Percentiles rank a stretch among this genome's conserved stretches.
Evolutionary conservation across 176 grass and related monocot species (phyloP).

Genomic region (Cymbopogon citratus): DNA sequence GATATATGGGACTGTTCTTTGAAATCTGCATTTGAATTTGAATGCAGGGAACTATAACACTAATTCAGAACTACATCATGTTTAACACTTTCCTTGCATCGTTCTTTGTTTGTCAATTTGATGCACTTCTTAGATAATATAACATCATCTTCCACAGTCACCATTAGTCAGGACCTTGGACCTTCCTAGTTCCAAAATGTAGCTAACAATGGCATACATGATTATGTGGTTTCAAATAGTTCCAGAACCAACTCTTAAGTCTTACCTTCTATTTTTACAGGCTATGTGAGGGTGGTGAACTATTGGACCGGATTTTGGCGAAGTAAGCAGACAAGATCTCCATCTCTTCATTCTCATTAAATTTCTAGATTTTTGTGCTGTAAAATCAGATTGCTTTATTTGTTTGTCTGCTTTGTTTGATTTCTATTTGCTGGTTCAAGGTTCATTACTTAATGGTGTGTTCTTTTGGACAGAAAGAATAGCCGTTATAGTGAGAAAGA

Average conservation of each 20-base stretch:
- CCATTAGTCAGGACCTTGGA: background rate
- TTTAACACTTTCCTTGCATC: background rate
- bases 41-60: background rate
- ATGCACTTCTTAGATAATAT: slow-evolving; percentile 13
- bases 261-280: slow-evolving; percentile 46
- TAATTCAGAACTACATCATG: background rate
- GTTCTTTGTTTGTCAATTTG: background rate
- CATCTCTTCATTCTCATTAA: background rate
- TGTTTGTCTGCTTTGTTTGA: slow-evolving; percentile 1
- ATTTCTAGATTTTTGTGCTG: slow-evolving; percentile 24
- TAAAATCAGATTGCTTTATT: background rate
- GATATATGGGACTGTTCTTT: background rate
- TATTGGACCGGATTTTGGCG: slow-evolving; percentile 88
- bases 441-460: slow-evolving; percentile 4
- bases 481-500: slow-evolving; percentile 98
- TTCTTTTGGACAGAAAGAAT: slow-evolving; percentile 61
- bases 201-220: background rate
- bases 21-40: background rate
- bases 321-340: slow-evolving; percentile 61
- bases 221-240: slow-evolving; percentile 17
- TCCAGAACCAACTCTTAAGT: slow-evolving; percentile 22
- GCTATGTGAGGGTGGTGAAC: slow-evolving; percentile 98
- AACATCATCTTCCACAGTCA: background rate
- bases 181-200: background rate
- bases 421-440: background rate